Evolutionary conservation across 1,139 yeast species (phyloP), one percentile per base, ranked within the genome.

Genomic region (Scheffersomyces quercinus): DNA sequence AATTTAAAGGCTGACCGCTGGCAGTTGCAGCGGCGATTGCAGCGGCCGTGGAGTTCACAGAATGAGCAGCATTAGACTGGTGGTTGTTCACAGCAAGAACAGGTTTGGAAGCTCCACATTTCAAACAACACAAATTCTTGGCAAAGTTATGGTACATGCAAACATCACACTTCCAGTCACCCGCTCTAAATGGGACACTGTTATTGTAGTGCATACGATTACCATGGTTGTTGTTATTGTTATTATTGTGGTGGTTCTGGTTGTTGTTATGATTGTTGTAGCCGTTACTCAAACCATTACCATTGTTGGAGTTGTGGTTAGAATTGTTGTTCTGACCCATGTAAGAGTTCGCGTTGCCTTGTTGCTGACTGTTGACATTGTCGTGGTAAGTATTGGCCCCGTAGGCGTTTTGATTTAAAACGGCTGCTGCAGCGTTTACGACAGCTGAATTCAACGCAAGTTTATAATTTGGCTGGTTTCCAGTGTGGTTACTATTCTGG

Each of bases 101-200:
- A 4, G 83, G 82, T 51, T 93, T 81, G 35, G 89, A 81, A 1
- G 88, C 86, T 3, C 96, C 95, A 67, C 97, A 90, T 60, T 91
- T 85, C 59, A 90, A 73, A 61, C 97, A 90, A 48, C 83, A 83
- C 48, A 88, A 73, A 62, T 91, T 91, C 58, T 91, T 90, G 6
- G 97, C 97, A 75, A 91, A 91, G 62, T 91, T 91, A 65, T 91
- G 97, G 62, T 90, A 91, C 39, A 82, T 77, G 62, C 97, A 91
- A 30, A 81, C 75, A 43, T 86, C 95, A 70, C 97, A 90, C 63
- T 89, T 90, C 97, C 97, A 91, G 65, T 91, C 98, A 38, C 98
- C 97, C 2, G 97, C 97, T 56, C 97, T 79, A 65, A 91, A 91
- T 12, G 97, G 97, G 10, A 90, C 95, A 49, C 77, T 71, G 37